These are phyloP conservation scores for Lanmaoa pseudosensibilis DNA, from an alignment of 768 basidiomycete species.

Conservation along the genomic window DNA sequence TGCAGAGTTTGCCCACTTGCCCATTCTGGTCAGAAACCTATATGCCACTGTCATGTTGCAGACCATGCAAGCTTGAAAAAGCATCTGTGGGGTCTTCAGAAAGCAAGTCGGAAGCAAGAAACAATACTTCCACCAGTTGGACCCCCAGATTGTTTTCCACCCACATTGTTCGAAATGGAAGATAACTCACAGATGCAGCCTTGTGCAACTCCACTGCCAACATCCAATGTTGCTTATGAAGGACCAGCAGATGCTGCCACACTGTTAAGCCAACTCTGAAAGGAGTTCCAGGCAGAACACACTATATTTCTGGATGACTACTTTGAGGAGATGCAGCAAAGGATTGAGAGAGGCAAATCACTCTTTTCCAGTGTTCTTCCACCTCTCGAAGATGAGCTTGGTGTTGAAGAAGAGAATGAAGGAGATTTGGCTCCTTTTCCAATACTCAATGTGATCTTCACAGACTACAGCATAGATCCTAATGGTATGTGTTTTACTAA, in stretches of 20 bases:
- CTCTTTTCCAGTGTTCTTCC: conserved; percentile 1
- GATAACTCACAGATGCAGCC: too few relatives aligned
- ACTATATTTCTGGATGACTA: neutral
- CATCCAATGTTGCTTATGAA: neutral
- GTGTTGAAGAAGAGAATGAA: too few relatives aligned
- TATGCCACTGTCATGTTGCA: neutral
- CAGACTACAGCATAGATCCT: conserved; percentile 4
- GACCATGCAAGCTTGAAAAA: conserved; percentile 2
- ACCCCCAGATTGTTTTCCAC: too few relatives aligned
- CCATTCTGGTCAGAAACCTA: neutral
- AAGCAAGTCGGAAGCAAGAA: neutral
- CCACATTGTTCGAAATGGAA: neutral
- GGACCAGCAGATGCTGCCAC: neutral
- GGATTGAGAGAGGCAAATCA: neutral
- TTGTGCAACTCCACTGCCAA: too few relatives aligned
- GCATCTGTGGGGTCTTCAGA: neutral
- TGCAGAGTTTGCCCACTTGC: conserved; percentile 4
- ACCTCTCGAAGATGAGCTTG: too few relatives aligned
- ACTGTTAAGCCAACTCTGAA: conserved; percentile 6
- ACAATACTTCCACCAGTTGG: too few relatives aligned
- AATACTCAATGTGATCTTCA: too few relatives aligned
- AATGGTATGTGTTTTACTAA: too few relatives aligned
- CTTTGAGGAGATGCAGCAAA: conserved; percentile 11
- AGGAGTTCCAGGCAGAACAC: conserved; percentile 6
- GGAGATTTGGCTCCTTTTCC: too few relatives aligned